Base-by-base conservation (phyloP, 179 eudicot species). In the Beta macrorhiza region DNA sequence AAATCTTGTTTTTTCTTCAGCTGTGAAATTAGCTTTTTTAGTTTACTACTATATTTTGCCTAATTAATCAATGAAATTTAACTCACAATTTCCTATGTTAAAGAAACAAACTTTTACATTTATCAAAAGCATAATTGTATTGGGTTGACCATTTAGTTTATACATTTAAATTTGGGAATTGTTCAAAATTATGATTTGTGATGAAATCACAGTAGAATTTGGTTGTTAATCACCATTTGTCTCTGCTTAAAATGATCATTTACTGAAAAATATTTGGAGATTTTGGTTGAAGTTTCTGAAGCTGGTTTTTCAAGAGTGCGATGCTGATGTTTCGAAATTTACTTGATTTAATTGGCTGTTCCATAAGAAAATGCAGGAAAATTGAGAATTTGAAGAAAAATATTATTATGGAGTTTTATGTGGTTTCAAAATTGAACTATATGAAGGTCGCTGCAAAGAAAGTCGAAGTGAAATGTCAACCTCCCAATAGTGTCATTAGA, bases 111-210 rank as follows among this genome's bases (percentile, higher is more conserved):
- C 42, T 37, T 29, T 29, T 67, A 32, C 9, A 67, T 42, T 1
- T 16, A 37, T 32, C n/a, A 67, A 17, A 67, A 32, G 9, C 4
- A 29, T 32, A 63, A 11, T 57, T 73, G 62, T 32, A 29, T 61
- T 6, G 55, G 7, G 58, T 59, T 49, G 32, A 9, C 20, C 70
- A 25, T 15, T 37, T 25, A 51, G 25, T n/a, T 51, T 55, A 13
- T 62, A 37, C 1, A 37, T 70, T 61, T 22, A 59, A 29, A 65
- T 20, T 79, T 72, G 74, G 56, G 32, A 19, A 45, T 71, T 79
- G 71, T 74, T 58, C 77, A 74, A 56, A 25, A 7, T 14, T 14
- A 15, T 47, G 56, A 9, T 71, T 71, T 20, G 55, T 47, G 32
- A 19, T 7, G 2, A 19, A 5, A 8, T 49, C 5, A 14, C 42